These are phyloP conservation scores for Agrocybe praecox DNA, from an alignment of 768 basidiomycete species.

Conservation along the genomic window DNA sequence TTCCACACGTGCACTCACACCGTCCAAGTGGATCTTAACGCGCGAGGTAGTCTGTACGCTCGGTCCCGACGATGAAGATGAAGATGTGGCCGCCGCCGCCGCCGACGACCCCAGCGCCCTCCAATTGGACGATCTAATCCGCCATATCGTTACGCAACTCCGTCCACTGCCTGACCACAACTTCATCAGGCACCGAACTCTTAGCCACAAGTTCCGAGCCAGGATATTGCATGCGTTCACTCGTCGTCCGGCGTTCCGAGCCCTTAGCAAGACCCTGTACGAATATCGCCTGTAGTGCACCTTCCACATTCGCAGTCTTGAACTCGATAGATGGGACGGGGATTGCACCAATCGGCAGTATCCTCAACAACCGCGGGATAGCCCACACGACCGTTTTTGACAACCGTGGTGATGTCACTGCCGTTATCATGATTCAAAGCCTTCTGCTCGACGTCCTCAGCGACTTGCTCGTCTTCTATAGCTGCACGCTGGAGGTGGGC, in stretches of 20 bases:
- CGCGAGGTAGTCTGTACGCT: conserved; percentile 23
- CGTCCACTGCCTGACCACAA: conserved; percentile 35
- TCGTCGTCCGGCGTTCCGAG: background rate
- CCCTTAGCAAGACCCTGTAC: conserved; percentile 22
- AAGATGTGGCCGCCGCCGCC: background rate
- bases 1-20: conserved; percentile 32
- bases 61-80: background rate
- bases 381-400: conserved; percentile 29
- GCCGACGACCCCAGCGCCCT: background rate
- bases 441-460: conserved; percentile 30
- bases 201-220: conserved; percentile 20
- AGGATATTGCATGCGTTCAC: background rate
- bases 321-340: conserved; percentile 42
- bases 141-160: conserved; percentile 36
- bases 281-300: conserved; percentile 32
- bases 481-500: conserved; percentile 32
- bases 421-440: conserved; percentile 7
- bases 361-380: conserved; percentile 30
- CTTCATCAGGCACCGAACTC: conserved; percentile 34
- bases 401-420: conserved; percentile 19
- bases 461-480: conserved; percentile 30
- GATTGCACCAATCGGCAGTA: conserved; percentile 26
- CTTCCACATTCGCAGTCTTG: conserved; percentile 32
- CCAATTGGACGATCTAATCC: background rate
- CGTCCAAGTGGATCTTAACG: conserved; percentile 33